These are phyloP conservation scores for Chytriomyces hyalinus DNA, from an alignment of 192 early-diverging fungal genomes.

Conservation along the genomic window DNA sequence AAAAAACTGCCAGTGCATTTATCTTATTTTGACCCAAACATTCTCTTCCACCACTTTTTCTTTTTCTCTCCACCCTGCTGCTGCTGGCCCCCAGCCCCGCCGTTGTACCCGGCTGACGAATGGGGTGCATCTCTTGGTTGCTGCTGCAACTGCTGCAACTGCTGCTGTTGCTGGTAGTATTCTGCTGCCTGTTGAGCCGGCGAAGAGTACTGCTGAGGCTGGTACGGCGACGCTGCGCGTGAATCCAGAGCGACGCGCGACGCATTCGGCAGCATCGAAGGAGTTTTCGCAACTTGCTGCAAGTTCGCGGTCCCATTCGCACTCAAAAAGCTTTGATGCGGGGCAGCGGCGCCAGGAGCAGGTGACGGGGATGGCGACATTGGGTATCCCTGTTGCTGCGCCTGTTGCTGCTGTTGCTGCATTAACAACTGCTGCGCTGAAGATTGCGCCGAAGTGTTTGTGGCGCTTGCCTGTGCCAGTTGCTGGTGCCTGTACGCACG, in stretches of 20 bases:
- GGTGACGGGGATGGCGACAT: slow-evolving; percentile 25
- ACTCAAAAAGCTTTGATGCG: slow-evolving; percentile 12
- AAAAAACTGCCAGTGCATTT: neutral
- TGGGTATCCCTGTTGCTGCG: neutral
- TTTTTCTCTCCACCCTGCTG: neutral
- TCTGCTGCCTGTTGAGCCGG: neutral
- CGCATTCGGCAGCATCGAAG: neutral
- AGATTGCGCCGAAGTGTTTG: neutral
- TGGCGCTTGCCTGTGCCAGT: neutral
- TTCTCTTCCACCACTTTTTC: slow-evolving; percentile 38
- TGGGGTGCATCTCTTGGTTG: neutral
- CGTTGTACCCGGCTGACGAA: neutral
- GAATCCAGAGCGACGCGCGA: slow-evolving; percentile 11
- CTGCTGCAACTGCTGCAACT: neutral
- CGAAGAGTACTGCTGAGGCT: neutral
- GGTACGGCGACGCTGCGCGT: slow-evolving; percentile 4
- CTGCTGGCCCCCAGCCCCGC: neutral
- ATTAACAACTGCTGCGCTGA: neutral
- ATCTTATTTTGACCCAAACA: slow-evolving; percentile 25
- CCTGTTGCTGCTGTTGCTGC: neutral
- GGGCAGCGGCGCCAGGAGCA: neutral
- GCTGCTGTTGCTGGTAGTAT: slow-evolving; percentile 9
- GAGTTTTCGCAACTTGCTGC: neutral
- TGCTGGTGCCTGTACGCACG: slow-evolving; percentile 34
- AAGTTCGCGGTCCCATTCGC: neutral